Conservation (phyloP, 805 yeast species). For the Pichia manshurica region DNA sequence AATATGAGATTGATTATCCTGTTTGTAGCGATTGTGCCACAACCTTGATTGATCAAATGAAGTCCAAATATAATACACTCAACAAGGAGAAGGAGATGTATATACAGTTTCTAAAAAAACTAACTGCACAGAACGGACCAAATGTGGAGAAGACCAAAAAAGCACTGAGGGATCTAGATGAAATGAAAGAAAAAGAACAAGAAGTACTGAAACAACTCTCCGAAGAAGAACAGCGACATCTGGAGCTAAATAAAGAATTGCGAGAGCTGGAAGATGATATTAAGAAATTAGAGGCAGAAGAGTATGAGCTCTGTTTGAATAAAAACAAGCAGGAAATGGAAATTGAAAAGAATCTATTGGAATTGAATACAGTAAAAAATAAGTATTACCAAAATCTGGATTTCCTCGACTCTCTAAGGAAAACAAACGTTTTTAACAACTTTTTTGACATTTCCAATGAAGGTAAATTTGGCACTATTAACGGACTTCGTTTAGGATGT, state of each 20-base stretch:
- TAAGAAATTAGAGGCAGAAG: slow-evolving; percentile 35
- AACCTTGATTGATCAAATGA: slow-evolving; percentile 56
- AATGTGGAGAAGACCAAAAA: slow-evolving; percentile 37
- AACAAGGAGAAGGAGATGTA: slow-evolving; percentile 76
- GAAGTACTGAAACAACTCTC: slow-evolving; percentile 35
- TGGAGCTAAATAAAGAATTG: slow-evolving; percentile 44
- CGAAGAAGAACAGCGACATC: slow-evolving; percentile 38
- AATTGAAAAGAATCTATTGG: slow-evolving; percentile 43
- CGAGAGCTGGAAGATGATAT: slow-evolving; percentile 37
- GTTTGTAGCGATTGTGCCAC: slow-evolving; percentile 83
- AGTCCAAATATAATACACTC: slow-evolving; percentile 63
- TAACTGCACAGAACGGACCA: slow-evolving; percentile 52
- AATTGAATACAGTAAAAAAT: slow-evolving; percentile 57
- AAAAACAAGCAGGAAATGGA: slow-evolving; percentile 56
- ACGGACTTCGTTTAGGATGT: slow-evolving; percentile 77
- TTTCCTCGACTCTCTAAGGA: slow-evolving; percentile 65
- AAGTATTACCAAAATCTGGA: slow-evolving; percentile 56
- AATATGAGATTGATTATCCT: slow-evolving; percentile 78
- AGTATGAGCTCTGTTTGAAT: slow-evolving; percentile 39
- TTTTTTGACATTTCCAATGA: slow-evolving; percentile 80
- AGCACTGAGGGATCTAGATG: slow-evolving; percentile 41
- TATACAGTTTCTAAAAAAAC: slow-evolving; percentile 61
- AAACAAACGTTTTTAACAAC: slow-evolving; percentile 76
- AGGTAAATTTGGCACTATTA: slow-evolving; percentile 81
- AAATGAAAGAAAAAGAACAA: slow-evolving; percentile 37